Evolutionary conservation across 2,329 filamentous ascomycete genomes (phyloP), one percentile per base, ranked within the genome.

Genomic region (Epichloe glyceriae): DNA sequence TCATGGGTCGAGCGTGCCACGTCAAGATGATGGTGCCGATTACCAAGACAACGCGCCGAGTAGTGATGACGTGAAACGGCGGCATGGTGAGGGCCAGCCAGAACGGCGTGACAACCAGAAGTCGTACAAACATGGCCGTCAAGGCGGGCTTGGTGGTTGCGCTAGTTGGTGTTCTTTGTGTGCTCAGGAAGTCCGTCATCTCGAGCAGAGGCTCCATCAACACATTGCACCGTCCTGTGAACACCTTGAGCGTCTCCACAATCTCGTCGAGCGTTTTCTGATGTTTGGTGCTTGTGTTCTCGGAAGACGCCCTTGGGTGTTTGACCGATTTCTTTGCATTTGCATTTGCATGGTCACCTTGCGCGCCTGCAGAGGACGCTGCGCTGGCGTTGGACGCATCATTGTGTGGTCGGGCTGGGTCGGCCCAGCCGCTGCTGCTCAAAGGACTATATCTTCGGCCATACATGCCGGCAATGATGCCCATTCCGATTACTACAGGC

Each of bases 181-280:
- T 95, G 53, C 87, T 93, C 26, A 98, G 75, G 62, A 96, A 96
- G 65, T 97, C 90, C 5, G 90, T 96, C 64, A 97, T 75, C 56
- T 86, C 82, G 43, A 95, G 74, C 50, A 97, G 77, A 3, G 93
- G 93, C 60, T 96, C 90, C 48, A 97, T 76, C 17, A 98, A 73
- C 49, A 95, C 85, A 65, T 96, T 95, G 68, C 93, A 96, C 46
- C 93, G 79, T 5, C 85, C 86, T 0, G 91, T 97, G 58, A 98
- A 88, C 57, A 89, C 82, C 64, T 89, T 88, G 43, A 98, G 71
- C 0, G 88, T 95, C 59, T 97, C 90, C 51, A 98, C 86, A 54
- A 98, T 98, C 70, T 98, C 93, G 64, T 98, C 93, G 49, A 98
- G 70, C 47, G 89, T 96, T 72, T 96, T 96, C 61, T 95, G 88